These are phyloP conservation scores for Pythium dissotocum DNA, from an alignment of 352 stramenopile genomes.

Conservation along the genomic window DNA sequence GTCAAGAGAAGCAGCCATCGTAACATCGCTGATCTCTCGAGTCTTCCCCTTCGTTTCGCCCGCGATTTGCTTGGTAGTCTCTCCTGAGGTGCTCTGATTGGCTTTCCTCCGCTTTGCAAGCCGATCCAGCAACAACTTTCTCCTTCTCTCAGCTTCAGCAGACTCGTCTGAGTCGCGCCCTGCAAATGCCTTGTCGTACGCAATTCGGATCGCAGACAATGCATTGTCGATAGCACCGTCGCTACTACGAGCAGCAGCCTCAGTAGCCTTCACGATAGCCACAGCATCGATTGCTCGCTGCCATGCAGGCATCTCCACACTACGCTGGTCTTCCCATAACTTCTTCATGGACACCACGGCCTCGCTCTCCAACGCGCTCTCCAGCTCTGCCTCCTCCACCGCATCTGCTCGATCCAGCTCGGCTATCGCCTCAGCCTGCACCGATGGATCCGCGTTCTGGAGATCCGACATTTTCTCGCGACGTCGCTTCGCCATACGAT, in stretches of 20 bases:
- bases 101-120: neutral
- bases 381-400: neutral
- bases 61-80: neutral
- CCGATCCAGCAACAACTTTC: neutral
- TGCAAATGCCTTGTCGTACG: neutral
- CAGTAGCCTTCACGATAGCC: neutral
- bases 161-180: neutral
- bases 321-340: neutral
- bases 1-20: conserved; percentile 2
- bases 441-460: neutral
- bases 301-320: neutral
- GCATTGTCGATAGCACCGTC: neutral
- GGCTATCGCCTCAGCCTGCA: neutral
- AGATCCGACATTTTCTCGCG: neutral
- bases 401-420: neutral
- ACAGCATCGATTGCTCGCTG: neutral
- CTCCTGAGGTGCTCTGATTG: neutral
- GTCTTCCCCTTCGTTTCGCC: neutral
- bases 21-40: neutral
- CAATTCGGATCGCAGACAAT: neutral
- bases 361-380: neutral
- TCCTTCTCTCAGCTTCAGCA: neutral
- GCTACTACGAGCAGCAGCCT: neutral
- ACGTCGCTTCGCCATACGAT: neutral
- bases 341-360: neutral